A percentile compares a stretch with the other conserved stretches of the same genome.
These are phyloP conservation scores for Hymenoscyphus occultus DNA, from an alignment of 2,329 filamentous ascomycete species.

Conservation along the genomic window DNA sequence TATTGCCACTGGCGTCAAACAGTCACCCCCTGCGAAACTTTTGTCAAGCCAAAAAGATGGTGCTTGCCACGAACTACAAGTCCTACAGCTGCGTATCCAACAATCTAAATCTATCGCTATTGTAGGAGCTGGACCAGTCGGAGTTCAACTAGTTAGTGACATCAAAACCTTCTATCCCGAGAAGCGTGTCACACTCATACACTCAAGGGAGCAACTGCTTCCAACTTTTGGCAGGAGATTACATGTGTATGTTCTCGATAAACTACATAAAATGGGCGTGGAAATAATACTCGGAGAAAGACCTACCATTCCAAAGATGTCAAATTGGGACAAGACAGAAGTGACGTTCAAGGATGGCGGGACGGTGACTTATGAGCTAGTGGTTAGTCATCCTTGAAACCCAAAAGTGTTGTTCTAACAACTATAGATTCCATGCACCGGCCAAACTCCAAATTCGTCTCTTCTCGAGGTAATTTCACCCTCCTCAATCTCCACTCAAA, in stretches of 20 bases:
- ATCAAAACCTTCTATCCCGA: slow-evolving; percentile 45
- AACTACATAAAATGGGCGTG: slow-evolving; percentile 40
- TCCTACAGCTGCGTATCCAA: slow-evolving; percentile 35
- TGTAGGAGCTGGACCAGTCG: slow-evolving; percentile 48
- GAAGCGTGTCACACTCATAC: slow-evolving; percentile 47
- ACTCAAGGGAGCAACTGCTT: slow-evolving; percentile 45
- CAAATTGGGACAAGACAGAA: slow-evolving; percentile 19
- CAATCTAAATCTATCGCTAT: slow-evolving; percentile 34
- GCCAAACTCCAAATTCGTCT: slow-evolving; percentile 44
- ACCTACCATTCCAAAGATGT: slow-evolving; percentile 18
- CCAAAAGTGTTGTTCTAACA: not conserved
- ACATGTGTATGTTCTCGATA: slow-evolving; percentile 37
- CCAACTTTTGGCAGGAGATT: slow-evolving; percentile 42
- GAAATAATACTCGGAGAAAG: slow-evolving; percentile 40
- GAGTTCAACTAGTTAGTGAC: slow-evolving; percentile 49
- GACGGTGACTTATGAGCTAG: slow-evolving; percentile 40
- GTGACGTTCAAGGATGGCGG: slow-evolving; percentile 37
- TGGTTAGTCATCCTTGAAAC: slow-evolving; percentile 34
- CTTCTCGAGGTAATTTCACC: slow-evolving; percentile 38
- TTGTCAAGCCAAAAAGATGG: slow-evolving; percentile 31
- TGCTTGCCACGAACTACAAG: slow-evolving; percentile 35
- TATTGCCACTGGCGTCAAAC: slow-evolving; percentile 42
- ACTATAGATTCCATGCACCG: slow-evolving; percentile 44
- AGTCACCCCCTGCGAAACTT: slow-evolving; percentile 37
- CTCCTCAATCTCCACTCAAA: slow-evolving; percentile 34